phyloP scores from a whole-genome alignment of 2,329 filamentous ascomycete species.

The Tothia fuscella region DNA sequence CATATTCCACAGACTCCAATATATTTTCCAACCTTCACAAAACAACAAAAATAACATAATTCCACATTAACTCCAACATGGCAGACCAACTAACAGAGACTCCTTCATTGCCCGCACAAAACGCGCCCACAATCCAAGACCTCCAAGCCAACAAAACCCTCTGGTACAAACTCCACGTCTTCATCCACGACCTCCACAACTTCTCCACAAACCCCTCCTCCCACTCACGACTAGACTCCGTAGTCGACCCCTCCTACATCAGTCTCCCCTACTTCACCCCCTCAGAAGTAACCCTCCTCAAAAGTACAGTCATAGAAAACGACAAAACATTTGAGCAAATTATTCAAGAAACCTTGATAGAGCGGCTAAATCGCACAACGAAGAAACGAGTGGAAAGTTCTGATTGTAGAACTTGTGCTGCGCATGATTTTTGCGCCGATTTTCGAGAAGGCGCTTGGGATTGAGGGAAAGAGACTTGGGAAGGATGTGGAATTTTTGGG shows the following conservation, averaged over 20 bases:
- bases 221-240: conserved; percentile 9
- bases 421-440: conserved; percentile 23
- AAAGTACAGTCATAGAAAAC: not conserved
- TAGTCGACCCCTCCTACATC: conserved; percentile 12
- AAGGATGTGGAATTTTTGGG: not conserved
- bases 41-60: no score
- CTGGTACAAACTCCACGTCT: conserved; percentile 15
- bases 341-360: not conserved
- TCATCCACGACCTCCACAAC: conserved; percentile 13
- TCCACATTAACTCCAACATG: no score
- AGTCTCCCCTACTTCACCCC: conserved; percentile 14
- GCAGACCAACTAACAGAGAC: no score
- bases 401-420: conserved; percentile 24
- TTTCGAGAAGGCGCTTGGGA: conserved; percentile 18
- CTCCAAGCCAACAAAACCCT: conserved; percentile 9
- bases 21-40: no score
- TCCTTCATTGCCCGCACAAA: no score
- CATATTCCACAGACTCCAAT: no score
- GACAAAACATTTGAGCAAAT: not conserved
- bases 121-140: not conserved
- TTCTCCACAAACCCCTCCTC: conserved; percentile 6
- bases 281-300: conserved; percentile 7
- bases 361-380: not conserved
- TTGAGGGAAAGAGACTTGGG: conserved; percentile 18
- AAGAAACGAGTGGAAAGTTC: conserved; percentile 17